These are phyloP conservation scores for Pisolithus tinctorius DNA, from an alignment of 768 basidiomycete genomes.

Conservation along the genomic window DNA sequence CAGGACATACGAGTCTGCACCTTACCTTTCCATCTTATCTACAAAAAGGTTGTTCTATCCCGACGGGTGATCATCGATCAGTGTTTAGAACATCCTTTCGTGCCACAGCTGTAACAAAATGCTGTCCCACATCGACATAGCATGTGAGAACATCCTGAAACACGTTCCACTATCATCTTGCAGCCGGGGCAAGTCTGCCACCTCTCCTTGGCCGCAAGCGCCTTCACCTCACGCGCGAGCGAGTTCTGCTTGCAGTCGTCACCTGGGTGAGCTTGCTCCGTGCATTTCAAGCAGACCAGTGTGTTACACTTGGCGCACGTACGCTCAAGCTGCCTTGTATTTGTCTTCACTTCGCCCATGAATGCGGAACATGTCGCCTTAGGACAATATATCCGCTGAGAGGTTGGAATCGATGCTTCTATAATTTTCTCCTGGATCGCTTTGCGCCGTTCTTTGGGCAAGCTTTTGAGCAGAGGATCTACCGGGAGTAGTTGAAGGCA, in stretches of 20 bases:
- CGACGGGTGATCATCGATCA: too few species aligned
- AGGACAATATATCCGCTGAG: constrained; percentile 44
- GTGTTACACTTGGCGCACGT: constrained; percentile 36
- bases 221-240: constrained; percentile 34
- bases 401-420: constrained; percentile 40
- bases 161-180: constrained; percentile 46
- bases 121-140: constrained; percentile 38
- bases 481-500: constrained; percentile 35
- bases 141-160: constrained; percentile 52
- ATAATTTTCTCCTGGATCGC: constrained; percentile 35
- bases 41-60: too few species aligned
- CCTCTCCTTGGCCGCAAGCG: constrained; percentile 37
- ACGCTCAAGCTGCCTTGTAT: constrained; percentile 11
- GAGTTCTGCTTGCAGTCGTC: constrained; percentile 37
- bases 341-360: constrained; percentile 34
- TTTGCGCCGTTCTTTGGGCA: constrained; percentile 22
- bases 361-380: constrained; percentile 44
- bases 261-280: constrained; percentile 34
- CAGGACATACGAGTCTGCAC: too few species aligned
- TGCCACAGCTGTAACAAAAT: constrained; percentile 21
- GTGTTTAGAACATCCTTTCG: background rate
- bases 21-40: too few species aligned
- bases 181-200: constrained; percentile 65
- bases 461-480: constrained; percentile 22
- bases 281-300: constrained; percentile 44